Conservation (phyloP, 1,284 basidiomycete species). For the Agroathelia rolfsii region DNA sequence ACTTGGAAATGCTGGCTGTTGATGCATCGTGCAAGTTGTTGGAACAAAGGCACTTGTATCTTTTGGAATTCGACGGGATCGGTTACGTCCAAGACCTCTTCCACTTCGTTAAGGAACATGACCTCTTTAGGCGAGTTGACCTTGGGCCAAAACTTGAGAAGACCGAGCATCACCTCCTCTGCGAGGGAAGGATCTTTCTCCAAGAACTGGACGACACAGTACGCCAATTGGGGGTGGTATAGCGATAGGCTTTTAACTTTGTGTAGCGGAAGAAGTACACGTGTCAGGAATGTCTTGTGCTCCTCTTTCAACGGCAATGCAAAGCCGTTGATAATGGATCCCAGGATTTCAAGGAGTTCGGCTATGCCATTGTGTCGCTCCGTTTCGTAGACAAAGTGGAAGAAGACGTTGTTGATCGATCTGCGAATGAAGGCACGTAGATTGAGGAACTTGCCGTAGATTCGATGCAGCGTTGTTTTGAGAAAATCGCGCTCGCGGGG, state of each 20-base stretch:
- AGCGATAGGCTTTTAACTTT: slow-evolving; percentile 96
- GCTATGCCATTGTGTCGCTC: slow-evolving; percentile 99
- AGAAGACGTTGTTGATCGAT: slow-evolving; percentile 99
- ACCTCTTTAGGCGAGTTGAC: slow-evolving; percentile 99
- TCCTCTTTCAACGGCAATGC: slow-evolving; percentile 97
- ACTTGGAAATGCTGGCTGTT: slow-evolving; percentile 99
- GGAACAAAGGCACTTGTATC: slow-evolving; percentile 90
- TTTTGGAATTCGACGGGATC: slow-evolving; percentile 96
- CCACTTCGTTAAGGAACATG: slow-evolving; percentile 99
- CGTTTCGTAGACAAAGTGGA: slow-evolving; percentile 98
- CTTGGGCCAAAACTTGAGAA: slow-evolving; percentile 98
- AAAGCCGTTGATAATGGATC: slow-evolving; percentile 99
- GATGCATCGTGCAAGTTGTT: slow-evolving; percentile 93
- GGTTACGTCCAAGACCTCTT: slow-evolving; percentile 98
- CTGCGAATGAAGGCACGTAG: slow-evolving; percentile 97
- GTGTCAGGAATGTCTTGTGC: slow-evolving; percentile 96
- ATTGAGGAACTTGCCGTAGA: slow-evolving; percentile 99
- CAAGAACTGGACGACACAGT: slow-evolving; percentile 98
- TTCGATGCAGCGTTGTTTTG: slow-evolving; percentile 97
- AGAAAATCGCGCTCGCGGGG: slow-evolving; percentile 98
- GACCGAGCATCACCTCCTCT: slow-evolving; percentile 91
- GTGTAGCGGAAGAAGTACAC: slow-evolving; percentile 94
- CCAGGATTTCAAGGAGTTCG: slow-evolving; percentile 95
- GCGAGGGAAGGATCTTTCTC: slow-evolving; percentile 93
- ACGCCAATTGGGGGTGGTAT: slow-evolving; percentile 97